Conservation (phyloP, 2,329 filamentous ascomycete species). For the Acrodontium crateriforme region DNA sequence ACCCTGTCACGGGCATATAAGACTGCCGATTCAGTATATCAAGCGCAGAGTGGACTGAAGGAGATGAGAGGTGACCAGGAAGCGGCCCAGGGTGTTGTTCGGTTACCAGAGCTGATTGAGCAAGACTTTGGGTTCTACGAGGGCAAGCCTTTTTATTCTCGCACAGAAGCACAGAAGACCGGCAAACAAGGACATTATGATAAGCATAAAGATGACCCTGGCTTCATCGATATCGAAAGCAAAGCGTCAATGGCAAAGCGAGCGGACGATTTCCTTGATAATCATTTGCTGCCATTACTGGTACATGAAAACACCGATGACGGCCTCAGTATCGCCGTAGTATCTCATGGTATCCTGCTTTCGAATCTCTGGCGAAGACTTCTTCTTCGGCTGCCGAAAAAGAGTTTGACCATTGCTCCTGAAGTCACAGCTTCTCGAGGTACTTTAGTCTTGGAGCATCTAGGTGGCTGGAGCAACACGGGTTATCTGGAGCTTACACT, state of each 20-base stretch:
- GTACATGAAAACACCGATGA: slow-evolving; percentile 14
- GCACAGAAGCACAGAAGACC: slow-evolving; percentile 23
- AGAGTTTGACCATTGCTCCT: slow-evolving; percentile 31
- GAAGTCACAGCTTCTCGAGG: slow-evolving; percentile 27
- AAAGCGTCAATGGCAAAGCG: slow-evolving; percentile 51
- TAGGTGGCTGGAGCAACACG: slow-evolving; percentile 52
- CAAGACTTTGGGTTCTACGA: slow-evolving; percentile 62
- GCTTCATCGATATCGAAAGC: slow-evolving; percentile 50
- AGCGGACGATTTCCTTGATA: slow-evolving; percentile 51
- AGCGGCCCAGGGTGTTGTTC: slow-evolving; percentile 18
- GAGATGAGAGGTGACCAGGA: neutral
- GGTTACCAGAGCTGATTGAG: slow-evolving; percentile 46
- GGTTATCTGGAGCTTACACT: slow-evolving; percentile 39
- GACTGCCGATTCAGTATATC: slow-evolving; percentile 53
- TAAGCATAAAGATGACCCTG: slow-evolving; percentile 27
- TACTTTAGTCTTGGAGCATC: slow-evolving; percentile 33
- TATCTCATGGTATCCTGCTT: slow-evolving; percentile 75
- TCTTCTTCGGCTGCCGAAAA: slow-evolving; percentile 38
- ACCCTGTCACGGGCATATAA: slow-evolving; percentile 59
- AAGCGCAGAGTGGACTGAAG: slow-evolving; percentile 1
- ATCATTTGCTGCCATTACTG: slow-evolving; percentile 47
- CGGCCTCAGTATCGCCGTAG: slow-evolving; percentile 42
- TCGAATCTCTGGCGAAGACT: slow-evolving; percentile 53
- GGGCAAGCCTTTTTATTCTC: slow-evolving; percentile 43
- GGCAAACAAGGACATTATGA: slow-evolving; percentile 27